These are phyloP conservation scores for Wickerhamiella sergipiensis DNA, from an alignment of 805 yeast genomes.

Conservation along the genomic window DNA sequence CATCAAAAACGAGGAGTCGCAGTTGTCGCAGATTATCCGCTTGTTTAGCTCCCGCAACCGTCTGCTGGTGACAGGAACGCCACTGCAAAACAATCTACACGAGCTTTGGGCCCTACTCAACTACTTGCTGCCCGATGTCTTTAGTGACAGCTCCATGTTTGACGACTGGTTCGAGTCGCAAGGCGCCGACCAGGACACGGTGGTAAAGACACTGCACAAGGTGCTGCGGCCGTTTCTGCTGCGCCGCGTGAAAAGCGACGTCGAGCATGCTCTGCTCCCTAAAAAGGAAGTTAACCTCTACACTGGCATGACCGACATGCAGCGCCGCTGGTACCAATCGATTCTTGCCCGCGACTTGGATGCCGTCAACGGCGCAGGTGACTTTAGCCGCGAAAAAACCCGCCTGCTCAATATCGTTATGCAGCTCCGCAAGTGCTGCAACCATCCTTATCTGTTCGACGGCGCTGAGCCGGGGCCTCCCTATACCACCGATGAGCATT, in stretches of 20 bases:
- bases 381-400: slow-evolving; percentile 75
- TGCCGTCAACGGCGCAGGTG: slow-evolving; percentile 93
- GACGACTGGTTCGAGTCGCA: slow-evolving; percentile 79
- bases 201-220: slow-evolving; percentile 78
- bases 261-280: slow-evolving; percentile 79
- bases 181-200: slow-evolving; percentile 50
- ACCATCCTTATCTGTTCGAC: slow-evolving; percentile 91
- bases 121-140: slow-evolving; percentile 84
- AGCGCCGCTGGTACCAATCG: slow-evolving; percentile 78
- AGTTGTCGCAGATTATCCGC: slow-evolving; percentile 83
- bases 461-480: slow-evolving; percentile 99
- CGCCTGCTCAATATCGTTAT: slow-evolving; percentile 83
- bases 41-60: slow-evolving; percentile 76
- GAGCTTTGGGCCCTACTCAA: slow-evolving; percentile 93
- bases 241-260: slow-evolving; percentile 85
- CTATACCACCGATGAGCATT: slow-evolving; percentile 86
- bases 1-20: slow-evolving; percentile 86
- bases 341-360: slow-evolving; percentile 85
- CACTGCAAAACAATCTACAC: slow-evolving; percentile 85
- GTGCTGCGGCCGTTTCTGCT: slow-evolving; percentile 77
- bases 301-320: slow-evolving; percentile 94
- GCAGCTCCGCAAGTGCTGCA: slow-evolving; percentile 94
- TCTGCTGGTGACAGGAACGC: slow-evolving; percentile 87
- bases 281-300: slow-evolving; percentile 82
- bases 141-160: slow-evolving; percentile 79